Percentiles rank a stretch among this genome's conserved stretches.
phyloP scores from a whole-genome alignment of 176 grass and related monocot genomes.

The Cocos nucifera region DNA sequence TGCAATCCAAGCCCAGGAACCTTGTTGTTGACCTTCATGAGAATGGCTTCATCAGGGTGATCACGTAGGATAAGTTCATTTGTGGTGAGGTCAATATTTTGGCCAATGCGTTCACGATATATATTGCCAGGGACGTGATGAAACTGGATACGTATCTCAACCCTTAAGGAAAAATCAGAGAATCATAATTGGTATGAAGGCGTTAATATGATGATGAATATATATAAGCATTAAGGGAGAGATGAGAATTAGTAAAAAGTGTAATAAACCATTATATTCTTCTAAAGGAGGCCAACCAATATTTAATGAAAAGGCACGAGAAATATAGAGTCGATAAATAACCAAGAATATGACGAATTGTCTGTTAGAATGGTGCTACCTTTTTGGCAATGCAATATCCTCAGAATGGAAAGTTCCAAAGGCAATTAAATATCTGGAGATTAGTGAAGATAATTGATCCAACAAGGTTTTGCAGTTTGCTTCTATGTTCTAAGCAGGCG shows the following conservation, averaged over 20 bases:
- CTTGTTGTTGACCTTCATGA: slow-evolving; percentile 92
- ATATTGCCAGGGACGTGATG: slow-evolving; percentile 90
- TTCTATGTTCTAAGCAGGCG: no score
- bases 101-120: slow-evolving; percentile 64
- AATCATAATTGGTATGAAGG: background rate
- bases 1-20: slow-evolving; percentile 78
- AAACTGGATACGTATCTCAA: slow-evolving; percentile 98
- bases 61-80: slow-evolving; percentile 88
- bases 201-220: background rate
- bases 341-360: no score
- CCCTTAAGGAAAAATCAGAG: slow-evolving; percentile 32
- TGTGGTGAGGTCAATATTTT: slow-evolving; percentile 76
- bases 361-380: no score
- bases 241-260: background rate
- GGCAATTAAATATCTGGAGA: no score
- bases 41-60: slow-evolving; percentile 81
- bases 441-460: no score
- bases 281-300: no score
- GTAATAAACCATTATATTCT: no score
- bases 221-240: background rate
- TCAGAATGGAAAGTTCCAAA: no score
- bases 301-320: no score
- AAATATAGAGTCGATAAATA: no score
- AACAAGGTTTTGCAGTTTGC: no score
- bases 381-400: no score